A percentile compares a stretch with the other conserved stretches of the same genome.
These are phyloP conservation scores for Pseudocercospora vitis DNA, from an alignment of 2,329 filamentous ascomycete genomes.

Conservation along the genomic window DNA sequence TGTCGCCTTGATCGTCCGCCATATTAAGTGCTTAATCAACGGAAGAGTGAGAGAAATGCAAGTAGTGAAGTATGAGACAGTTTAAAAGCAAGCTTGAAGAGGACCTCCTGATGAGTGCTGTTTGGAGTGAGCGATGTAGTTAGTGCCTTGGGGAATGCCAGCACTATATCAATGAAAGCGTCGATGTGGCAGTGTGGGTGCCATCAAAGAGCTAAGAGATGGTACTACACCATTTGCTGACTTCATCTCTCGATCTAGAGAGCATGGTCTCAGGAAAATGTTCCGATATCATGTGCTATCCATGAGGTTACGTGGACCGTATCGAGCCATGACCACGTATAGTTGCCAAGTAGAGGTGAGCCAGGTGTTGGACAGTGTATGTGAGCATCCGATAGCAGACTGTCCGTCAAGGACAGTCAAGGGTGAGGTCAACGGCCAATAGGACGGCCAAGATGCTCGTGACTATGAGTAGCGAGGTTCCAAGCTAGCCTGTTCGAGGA, in stretches of 20 bases:
- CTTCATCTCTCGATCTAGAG: not conserved
- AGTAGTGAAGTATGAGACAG: not conserved
- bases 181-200: not conserved
- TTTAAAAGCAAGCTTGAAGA: not conserved
- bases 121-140: no score
- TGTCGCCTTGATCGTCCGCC: conserved; percentile 23
- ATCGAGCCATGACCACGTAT: not conserved
- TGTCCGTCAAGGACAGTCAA: conserved; percentile 4
- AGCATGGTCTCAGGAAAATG: not conserved
- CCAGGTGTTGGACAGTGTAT: not conserved
- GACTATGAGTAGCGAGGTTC: no score
- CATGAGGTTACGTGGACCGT: not conserved
- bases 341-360: not conserved
- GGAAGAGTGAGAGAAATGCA: not conserved
- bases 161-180: not conserved
- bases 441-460: not conserved
- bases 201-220: not conserved
- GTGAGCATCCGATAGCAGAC: not conserved
- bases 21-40: conserved; percentile 12
- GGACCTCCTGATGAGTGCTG: not conserved
- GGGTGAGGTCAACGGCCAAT: not conserved
- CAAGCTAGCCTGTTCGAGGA: no score
- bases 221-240: not conserved
- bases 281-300: not conserved
- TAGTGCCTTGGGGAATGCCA: no score